phyloP scores from a whole-genome alignment of 495 filamentous ascomycete species.

The Tuber melanosporum region DNA sequence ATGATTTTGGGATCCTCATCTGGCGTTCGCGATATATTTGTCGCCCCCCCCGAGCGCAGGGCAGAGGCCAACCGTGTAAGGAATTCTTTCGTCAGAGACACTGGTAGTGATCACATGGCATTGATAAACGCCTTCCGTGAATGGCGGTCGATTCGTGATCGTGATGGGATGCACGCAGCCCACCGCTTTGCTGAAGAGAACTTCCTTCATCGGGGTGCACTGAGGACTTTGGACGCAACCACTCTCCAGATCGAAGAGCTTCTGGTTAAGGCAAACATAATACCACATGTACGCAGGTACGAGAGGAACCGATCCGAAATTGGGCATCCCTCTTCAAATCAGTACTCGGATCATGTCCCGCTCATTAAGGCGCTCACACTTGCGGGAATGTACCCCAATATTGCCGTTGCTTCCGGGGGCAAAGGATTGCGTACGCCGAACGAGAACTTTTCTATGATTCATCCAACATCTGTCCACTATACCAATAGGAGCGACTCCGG shows the following conservation, averaged over 20 bases:
- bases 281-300: constrained; percentile 42
- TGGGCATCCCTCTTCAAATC: constrained; percentile 48
- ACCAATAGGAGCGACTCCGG: constrained; percentile 16
- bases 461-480: constrained; percentile 47
- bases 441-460: constrained; percentile 47
- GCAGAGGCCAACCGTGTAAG: constrained; percentile 41
- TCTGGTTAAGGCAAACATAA: constrained; percentile 46
- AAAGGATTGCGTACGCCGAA: constrained; percentile 43
- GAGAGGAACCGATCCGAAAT: constrained; percentile 42
- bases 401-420: constrained; percentile 45
- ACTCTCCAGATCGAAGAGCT: constrained; percentile 47
- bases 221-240: constrained; percentile 46
- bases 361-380: constrained; percentile 51
- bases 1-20: constrained; percentile 50
- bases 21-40: constrained; percentile 47
- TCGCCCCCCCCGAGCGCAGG: constrained; percentile 42
- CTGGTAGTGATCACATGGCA: constrained; percentile 52
- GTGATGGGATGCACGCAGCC: constrained; percentile 38
- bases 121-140: constrained; percentile 50
- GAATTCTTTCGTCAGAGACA: constrained; percentile 44
- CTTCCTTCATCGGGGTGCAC: constrained; percentile 46
- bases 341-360: constrained; percentile 47
- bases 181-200: constrained; percentile 42
- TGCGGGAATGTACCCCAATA: constrained; percentile 50
- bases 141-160: constrained; percentile 43